Evolutionary conservation across 179 eudicot genomes (phyloP).

Genomic region (Vitellaria paradoxa): DNA sequence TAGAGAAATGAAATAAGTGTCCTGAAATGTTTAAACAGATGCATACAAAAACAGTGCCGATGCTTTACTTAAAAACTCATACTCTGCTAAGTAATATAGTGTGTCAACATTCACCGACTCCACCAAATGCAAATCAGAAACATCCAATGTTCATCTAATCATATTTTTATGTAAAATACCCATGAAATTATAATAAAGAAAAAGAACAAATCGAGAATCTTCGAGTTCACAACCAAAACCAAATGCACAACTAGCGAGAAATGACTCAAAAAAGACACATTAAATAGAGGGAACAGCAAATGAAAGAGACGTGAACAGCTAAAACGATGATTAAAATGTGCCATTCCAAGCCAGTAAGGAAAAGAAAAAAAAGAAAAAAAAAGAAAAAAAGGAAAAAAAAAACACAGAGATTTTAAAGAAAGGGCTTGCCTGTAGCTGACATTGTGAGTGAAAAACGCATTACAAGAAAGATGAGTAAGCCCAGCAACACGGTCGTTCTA

Average conservation of each 20-base stretch:
- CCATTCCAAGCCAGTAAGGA: neutral
- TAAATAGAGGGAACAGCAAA: neutral
- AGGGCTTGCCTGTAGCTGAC: slow-evolving; percentile 31
- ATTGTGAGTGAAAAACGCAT: slow-evolving; percentile 26
- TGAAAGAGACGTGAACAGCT: neutral
- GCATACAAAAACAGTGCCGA: neutral
- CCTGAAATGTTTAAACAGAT: neutral
- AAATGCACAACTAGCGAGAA: neutral
- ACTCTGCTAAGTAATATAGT: neutral
- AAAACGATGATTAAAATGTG: neutral
- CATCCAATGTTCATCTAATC: neutral
- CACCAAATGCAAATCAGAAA: slow-evolving; percentile 11
- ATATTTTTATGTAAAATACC: neutral
- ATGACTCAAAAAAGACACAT: neutral
- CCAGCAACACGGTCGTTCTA: slow-evolving; percentile 17
- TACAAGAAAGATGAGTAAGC: slow-evolving; percentile 22
- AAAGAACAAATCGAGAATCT: neutral
- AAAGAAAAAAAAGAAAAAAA: neutral
- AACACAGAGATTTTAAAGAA: neutral
- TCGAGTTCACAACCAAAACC: neutral
- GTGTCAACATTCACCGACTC: neutral
- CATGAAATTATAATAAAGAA: neutral
- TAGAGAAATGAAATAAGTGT: neutral
- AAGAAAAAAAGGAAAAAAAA: neutral
- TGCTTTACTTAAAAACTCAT: slow-evolving; percentile 1